Evolutionary conservation across 768 basidiomycete genomes (phyloP).

Genomic region (Tylopilus felleus): DNA sequence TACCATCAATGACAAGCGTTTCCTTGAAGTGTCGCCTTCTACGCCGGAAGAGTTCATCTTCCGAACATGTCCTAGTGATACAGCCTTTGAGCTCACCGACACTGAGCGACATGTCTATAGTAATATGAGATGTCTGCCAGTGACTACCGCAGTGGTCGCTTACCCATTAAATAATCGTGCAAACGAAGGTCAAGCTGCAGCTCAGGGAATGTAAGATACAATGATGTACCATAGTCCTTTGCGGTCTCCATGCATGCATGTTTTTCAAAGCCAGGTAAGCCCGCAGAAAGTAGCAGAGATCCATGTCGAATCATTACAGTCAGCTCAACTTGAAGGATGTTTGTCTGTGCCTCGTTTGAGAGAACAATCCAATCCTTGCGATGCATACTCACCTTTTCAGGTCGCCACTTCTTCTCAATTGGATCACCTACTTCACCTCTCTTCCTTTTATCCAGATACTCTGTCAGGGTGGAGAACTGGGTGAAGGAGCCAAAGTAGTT

Average conservation of each 20-base stretch:
- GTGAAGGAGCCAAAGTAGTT: conserved; percentile 96
- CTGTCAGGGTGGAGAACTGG: conserved; percentile 82
- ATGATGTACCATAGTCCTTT: conserved; percentile 48
- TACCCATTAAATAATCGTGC: conserved; percentile 90
- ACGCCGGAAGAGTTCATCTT: conserved; percentile 34
- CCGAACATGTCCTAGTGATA: conserved; percentile 46
- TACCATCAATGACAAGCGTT: conserved; percentile 51
- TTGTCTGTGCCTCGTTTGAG: conserved; percentile 52
- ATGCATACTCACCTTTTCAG: conserved; percentile 56
- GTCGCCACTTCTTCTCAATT: conserved; percentile 72
- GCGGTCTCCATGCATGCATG: conserved; percentile 15
- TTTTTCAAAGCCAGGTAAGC: conserved; percentile 60
- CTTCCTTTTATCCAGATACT: conserved; percentile 73
- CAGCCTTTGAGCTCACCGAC: conserved; percentile 55
- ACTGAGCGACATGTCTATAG: conserved; percentile 76
- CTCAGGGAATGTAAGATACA: conserved; percentile 59
- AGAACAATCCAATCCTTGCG: neutral
- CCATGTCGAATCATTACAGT: conserved; percentile 50
- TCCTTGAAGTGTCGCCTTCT: conserved; percentile 26
- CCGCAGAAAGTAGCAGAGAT: conserved; percentile 61
- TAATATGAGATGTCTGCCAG: conserved; percentile 7
- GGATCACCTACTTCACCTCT: conserved; percentile 74
- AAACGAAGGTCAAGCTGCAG: conserved; percentile 73
- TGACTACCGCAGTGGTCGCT: conserved; percentile 10
- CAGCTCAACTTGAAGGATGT: conserved; percentile 76